Evolutionary conservation across 1,284 basidiomycete species (phyloP), one percentile per base, ranked within the genome.

Genomic region (Trichosporon faecale): DNA sequence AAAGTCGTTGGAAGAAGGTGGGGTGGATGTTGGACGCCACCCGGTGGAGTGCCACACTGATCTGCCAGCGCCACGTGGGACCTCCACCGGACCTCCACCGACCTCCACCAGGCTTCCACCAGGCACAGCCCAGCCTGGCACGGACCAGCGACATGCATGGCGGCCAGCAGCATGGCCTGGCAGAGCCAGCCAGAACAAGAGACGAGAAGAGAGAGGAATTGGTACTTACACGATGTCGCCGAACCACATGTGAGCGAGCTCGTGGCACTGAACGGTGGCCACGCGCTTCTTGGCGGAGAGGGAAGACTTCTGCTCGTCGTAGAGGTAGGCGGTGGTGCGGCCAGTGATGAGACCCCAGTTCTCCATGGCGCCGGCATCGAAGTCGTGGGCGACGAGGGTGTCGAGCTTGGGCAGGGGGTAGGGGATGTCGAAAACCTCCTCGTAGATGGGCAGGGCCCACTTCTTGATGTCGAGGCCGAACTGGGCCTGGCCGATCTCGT

Each of bases 261-360:
- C 80, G 83, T 84, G 73, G 74, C 80, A 72, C 69, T 73, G 84
- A 0, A 89, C 89, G 21, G 87, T 84, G 1, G 92, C 92, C 55
- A 97, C 89, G 29, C 87, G 86, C 83, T 95, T 93, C 86, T 91
- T 93, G 66, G 90, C 91, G 18, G 85, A 83, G 37, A 95, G 84
- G 75, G 94, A 91, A 11, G 88, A 88, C 76, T 89, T 91, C 57
- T 61, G n/a, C 11, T 89, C 89, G 80, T 98, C 93, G 76, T 94
- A 87, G 63, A 98, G 85, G 82, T 94, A 92, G 2, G 90, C 90
- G 55, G 86, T 89, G 2, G 93, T 95, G 65, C 95, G 88, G 29
- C 94, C 95, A 9, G 92, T 97, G 79, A 98, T 97, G 70, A 98
- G 85, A 69, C 95, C 94, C 89, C 93, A 95, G 82, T 97, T 97